Base-by-base conservation (phyloP, 2,329 filamentous ascomycete species). In the Pseudovirgaria hyperparasitica region DNA sequence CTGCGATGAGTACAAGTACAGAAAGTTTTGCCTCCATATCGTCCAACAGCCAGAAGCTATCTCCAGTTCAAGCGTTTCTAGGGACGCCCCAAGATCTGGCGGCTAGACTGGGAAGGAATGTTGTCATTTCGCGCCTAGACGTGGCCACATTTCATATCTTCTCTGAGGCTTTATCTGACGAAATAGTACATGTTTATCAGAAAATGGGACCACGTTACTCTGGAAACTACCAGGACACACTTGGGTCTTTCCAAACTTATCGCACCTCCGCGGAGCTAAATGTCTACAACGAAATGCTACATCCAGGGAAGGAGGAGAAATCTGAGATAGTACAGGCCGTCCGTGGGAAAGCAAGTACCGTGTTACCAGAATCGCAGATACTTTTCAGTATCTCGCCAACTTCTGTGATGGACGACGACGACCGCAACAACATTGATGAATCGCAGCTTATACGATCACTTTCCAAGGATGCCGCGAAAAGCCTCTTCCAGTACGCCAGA, bases 231-330 rank as follows among this genome's bases (percentile, higher is more conserved):
- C 90, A 98, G 54, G 90, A 98, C 46, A 90, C 84, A 40, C 67
- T 98, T 9, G 90, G 92, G 5, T 87, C 85, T 2, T 92, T 98
- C 45, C 85, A 96, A 47, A 98, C 92, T 0, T 98, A 98, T 48
- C 75, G 81, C 42, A 87, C 90, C 5, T 96, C 90, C 1, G 87
- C 90, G 6, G 76, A 82, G 28, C 61, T 98, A 20, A 90, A 92
- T 32, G 67, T 94, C 28, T 78, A 87, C 23, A 96, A 96, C 42
- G 90, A 98, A 46, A 72, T 85, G 27, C 66, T 92, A 19, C 82
- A 92, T 52, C 78, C 82, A 2, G 86, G 85, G 9, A 92, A 85
- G 46, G 84, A 92, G 38, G 84, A 92, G 34, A 75, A 71, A 26
- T 96, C 90, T 2, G 87, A 96, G 40, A 93, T 98, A 27, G 70